Evolutionary conservation across 306 rosid species (phyloP).

Genomic region (Glycine soja): DNA sequence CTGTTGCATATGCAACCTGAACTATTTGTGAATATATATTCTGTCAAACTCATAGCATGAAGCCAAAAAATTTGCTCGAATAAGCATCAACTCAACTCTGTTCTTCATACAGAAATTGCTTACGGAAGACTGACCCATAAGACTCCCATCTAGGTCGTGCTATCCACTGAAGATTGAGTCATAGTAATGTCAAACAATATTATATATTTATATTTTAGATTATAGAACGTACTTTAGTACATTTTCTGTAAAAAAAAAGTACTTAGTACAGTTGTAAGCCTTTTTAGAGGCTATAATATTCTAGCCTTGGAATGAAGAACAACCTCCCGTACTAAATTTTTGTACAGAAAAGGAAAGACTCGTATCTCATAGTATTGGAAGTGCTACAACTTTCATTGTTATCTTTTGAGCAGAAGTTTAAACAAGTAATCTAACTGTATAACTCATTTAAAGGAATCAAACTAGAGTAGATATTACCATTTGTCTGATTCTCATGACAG

Average conservation of each 20-base stretch:
- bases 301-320: background rate
- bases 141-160: background rate
- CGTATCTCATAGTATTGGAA: background rate
- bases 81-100: background rate
- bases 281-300: background rate
- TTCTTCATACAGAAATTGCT: background rate
- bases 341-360: background rate
- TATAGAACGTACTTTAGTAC: too few relatives aligned
- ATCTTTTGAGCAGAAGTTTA: background rate
- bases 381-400: background rate
- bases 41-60: background rate
- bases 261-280: background rate
- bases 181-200: background rate
- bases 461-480: slow-evolving; percentile 50
- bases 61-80: too few relatives aligned
- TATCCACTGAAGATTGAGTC: background rate
- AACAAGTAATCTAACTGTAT: background rate
- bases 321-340: background rate
- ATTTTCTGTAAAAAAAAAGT: too few relatives aligned
- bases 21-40: background rate
- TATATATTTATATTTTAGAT: background rate
- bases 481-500: slow-evolving; percentile 70
- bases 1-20: background rate
- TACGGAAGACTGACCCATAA: background rate
- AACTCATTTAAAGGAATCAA: slow-evolving; percentile 4